Percentiles rank a stretch among this genome's conserved stretches.
Evolutionary conservation across 352 stramenopile genomes (phyloP).

Genomic region (Globisporangium radiosum): DNA sequence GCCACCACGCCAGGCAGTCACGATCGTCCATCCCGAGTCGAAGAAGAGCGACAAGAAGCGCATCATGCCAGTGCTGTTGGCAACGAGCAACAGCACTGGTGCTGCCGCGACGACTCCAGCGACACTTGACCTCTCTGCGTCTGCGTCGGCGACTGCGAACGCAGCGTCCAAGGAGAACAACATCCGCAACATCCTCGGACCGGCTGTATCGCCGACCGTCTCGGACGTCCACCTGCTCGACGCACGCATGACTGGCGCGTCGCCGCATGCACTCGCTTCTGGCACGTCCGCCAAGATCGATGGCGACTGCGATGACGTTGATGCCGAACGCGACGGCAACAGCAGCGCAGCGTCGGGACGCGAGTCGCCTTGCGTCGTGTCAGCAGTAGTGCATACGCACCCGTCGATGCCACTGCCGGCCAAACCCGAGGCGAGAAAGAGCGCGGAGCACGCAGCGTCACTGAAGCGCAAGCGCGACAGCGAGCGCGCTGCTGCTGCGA

Average conservation of each 20-base stretch:
- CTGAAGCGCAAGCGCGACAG: conserved; percentile 69
- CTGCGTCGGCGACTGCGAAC: conserved; percentile 16
- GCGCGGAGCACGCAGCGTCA: conserved; percentile 17
- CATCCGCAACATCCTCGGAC: conserved; percentile 71
- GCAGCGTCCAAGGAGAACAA: conserved; percentile 67
- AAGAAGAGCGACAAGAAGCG: conserved; percentile 65
- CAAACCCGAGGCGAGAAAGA: conserved; percentile 25
- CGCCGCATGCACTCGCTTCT: conserved; percentile 3
- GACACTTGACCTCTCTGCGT: conserved; percentile 1
- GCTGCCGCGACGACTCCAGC: no score
- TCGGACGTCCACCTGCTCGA: conserved; percentile 49
- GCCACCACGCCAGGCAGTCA: conserved; percentile 21
- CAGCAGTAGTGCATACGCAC: no score
- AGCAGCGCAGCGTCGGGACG: conserved; percentile 10
- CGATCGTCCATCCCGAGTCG: conserved; percentile 26
- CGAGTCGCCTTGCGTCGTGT: no score
- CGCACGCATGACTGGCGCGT: conserved; percentile 41
- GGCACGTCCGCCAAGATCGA: conserved; percentile 6
- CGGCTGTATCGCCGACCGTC: conserved; percentile 42
- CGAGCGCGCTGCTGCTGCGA: conserved; percentile 21
- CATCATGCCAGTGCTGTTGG: conserved; percentile 44
- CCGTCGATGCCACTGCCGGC: no score
- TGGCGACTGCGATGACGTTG: neutral
- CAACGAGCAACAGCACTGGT: conserved; percentile 12
- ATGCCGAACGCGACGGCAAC: neutral